Percentiles rank a stretch among this genome's conserved stretches.
Conservation (phyloP, 352 stramenopile genomes). For the Pythium graminicola region DNA sequence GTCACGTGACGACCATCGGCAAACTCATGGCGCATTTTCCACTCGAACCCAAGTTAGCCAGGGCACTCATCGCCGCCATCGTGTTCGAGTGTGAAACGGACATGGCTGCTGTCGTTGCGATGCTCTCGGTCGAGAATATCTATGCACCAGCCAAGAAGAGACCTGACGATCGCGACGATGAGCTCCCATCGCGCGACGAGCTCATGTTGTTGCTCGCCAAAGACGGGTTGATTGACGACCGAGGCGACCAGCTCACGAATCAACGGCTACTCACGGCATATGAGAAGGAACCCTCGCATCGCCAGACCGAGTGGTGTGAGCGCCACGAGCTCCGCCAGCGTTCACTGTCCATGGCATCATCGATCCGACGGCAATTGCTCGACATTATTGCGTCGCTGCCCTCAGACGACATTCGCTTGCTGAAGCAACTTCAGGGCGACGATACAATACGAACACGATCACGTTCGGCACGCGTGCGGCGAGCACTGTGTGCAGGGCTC, state of each 20-base stretch:
- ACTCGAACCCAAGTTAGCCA: constrained; percentile 65
- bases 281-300: constrained; percentile 10
- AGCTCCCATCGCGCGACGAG: constrained; percentile 28
- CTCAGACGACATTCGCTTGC: constrained; percentile 25
- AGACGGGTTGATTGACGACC: constrained; percentile 40
- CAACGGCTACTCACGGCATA: constrained; percentile 41
- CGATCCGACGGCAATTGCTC: constrained; percentile 52
- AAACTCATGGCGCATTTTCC: constrained; percentile 82
- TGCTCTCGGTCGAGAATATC: constrained; percentile 80
- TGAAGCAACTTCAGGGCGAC: background rate
- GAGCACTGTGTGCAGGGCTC: constrained; percentile 45
- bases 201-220: constrained; percentile 36
- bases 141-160: constrained; percentile 35
- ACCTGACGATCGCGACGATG: constrained; percentile 20
- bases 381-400: constrained; percentile 41
- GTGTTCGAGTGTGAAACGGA: constrained; percentile 49
- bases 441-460: background rate
- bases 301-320: constrained; percentile 50
- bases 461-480: constrained; percentile 15
- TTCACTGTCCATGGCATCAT: constrained; percentile 44
- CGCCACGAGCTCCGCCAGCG: constrained; percentile 38
- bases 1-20: constrained; percentile 51
- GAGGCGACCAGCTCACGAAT: constrained; percentile 58
- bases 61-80: constrained; percentile 59
- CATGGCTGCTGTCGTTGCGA: constrained; percentile 66